Percentiles rank a stretch among this genome's conserved stretches.
phyloP scores from a whole-genome alignment of 2,329 filamentous ascomycete species.

The Nannizzia gypsea region DNA sequence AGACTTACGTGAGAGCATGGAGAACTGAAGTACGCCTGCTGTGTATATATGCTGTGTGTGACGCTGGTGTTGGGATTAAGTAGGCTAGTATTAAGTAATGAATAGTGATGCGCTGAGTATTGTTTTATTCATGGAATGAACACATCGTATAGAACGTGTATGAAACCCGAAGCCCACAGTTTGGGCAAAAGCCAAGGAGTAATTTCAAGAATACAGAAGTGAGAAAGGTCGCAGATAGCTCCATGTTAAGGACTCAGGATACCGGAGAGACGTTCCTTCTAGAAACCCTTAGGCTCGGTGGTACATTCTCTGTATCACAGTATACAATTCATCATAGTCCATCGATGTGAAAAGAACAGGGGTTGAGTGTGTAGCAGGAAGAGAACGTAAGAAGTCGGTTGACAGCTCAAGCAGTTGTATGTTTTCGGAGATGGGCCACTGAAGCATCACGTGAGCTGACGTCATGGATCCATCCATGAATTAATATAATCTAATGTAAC shows the following conservation, averaged over 20 bases:
- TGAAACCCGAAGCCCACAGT: neutral
- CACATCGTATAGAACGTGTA: too few relatives aligned
- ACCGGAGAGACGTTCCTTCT: neutral
- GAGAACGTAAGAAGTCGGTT: too few relatives aligned
- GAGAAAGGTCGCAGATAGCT: neutral
- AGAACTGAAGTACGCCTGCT: neutral
- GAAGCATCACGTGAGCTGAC: too few relatives aligned
- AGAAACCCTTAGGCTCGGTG: neutral
- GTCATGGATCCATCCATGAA: too few relatives aligned
- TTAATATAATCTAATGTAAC: too few relatives aligned
- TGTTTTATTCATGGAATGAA: too few relatives aligned
- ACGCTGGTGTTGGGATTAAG: neutral
- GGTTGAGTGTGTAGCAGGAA: too few relatives aligned
- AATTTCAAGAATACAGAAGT: too few relatives aligned
- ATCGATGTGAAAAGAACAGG: too few relatives aligned
- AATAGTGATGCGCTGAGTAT: neutral
- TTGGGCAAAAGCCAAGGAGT: neutral
- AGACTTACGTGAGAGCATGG: neutral
- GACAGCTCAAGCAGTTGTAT: too few relatives aligned
- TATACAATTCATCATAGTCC: neutral
- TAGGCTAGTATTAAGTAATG: neutral
- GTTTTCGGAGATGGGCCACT: too few relatives aligned
- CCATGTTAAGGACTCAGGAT: neutral
- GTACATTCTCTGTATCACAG: neutral
- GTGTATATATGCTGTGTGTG: neutral